Conservation (phyloP, 2,329 filamentous ascomycete genomes). For the Ascochyta koolunga region DNA sequence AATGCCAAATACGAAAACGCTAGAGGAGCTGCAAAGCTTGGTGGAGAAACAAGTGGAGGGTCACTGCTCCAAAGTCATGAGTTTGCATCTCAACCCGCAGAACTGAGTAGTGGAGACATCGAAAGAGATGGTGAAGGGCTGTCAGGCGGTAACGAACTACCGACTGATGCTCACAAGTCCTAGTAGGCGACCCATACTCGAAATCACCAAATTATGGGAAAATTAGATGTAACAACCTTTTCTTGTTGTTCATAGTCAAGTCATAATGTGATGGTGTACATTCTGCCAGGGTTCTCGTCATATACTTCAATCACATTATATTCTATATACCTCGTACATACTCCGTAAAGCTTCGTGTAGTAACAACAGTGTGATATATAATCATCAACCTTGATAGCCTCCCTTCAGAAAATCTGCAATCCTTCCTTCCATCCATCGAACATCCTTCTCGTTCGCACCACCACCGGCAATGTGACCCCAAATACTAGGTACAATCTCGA, state of each 20-base stretch:
- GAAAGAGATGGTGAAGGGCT: not conserved
- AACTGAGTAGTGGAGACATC: constrained; percentile 8
- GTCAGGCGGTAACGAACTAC: not conserved
- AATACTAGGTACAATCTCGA: constrained; percentile 45
- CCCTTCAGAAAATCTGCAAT: constrained; percentile 17
- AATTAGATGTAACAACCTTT: too few relatives aligned
- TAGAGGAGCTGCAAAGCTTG: constrained; percentile 4
- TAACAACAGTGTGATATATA: not conserved
- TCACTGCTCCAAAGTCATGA: not conserved
- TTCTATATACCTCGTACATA: not conserved
- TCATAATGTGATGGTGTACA: not conserved
- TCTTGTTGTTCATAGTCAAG: not conserved
- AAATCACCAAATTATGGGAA: not conserved
- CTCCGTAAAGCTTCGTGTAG: not conserved
- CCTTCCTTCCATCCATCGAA: constrained; percentile 27
- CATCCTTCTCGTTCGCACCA: constrained; percentile 44
- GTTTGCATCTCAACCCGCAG: constrained; percentile 2
- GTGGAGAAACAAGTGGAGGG: not conserved
- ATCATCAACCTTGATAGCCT: not conserved
- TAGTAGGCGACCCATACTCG: not conserved
- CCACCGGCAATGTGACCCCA: constrained; percentile 53
- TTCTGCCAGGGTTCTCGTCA: not conserved
- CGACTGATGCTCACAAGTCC: not conserved
- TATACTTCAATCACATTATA: not conserved
- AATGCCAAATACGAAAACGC: not conserved